phyloP scores from a whole-genome alignment of 2,329 filamentous ascomycete genomes.

The Fusarium neocosmosporiellum region DNA sequence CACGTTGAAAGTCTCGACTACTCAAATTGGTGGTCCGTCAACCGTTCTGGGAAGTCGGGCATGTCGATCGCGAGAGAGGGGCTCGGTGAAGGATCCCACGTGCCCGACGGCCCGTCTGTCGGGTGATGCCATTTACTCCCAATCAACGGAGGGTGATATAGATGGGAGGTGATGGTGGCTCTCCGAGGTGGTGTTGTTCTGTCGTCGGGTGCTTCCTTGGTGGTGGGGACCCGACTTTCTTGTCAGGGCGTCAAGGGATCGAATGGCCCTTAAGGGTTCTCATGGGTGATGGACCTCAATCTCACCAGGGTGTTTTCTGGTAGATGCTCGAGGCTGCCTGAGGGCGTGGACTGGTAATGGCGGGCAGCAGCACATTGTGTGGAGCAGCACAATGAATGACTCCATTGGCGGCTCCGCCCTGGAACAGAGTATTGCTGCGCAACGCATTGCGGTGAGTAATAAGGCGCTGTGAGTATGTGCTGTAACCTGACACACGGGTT shows the following conservation, averaged over 20 bases:
- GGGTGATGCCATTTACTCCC: conserved; percentile 29
- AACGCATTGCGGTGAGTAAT: conserved; percentile 32
- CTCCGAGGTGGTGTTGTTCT: conserved; percentile 21
- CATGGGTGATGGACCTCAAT: not conserved
- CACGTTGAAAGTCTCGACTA: conserved; percentile 14
- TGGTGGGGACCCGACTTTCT: conserved; percentile 1
- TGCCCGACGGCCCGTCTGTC: conserved; percentile 36
- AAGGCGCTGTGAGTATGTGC: conserved; percentile 26
- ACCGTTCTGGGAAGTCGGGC: conserved; percentile 18
- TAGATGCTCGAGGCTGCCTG: not conserved
- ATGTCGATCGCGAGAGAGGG: conserved; percentile 35
- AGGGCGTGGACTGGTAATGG: conserved; percentile 28
- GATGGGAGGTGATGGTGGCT: conserved; percentile 7
- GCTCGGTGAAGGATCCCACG: conserved; percentile 37
- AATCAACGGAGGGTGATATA: conserved; percentile 22
- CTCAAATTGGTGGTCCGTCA: conserved; percentile 22
- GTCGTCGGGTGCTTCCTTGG: not conserved
- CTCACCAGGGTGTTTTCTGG: conserved; percentile 3
- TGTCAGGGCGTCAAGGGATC: conserved; percentile 3
- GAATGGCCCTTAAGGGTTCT: conserved; percentile 18
- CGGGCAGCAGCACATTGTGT: conserved; percentile 23
- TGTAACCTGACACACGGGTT: conserved; percentile 32
- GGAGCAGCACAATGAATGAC: conserved; percentile 11
- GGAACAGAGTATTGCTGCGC: not conserved
- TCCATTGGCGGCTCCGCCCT: conserved; percentile 24